Base-by-base conservation (phyloP, 2,329 filamentous ascomycete species). In the Laburnicola sp. region DNA sequence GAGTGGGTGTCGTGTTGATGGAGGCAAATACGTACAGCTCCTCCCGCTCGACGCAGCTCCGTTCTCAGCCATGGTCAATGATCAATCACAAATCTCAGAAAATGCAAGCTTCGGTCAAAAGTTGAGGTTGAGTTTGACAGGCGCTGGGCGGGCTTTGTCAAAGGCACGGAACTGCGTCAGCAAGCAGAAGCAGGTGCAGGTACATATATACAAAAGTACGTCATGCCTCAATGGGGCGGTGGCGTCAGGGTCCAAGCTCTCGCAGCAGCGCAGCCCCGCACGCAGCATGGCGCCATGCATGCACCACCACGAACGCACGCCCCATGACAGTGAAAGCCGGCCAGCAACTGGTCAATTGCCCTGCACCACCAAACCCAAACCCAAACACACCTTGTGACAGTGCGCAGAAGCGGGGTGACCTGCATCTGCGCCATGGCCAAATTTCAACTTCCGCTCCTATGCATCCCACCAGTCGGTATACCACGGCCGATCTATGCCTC, bases 41-140 rank as follows among this genome's bases (percentile, higher is more conserved):
- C 30, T 26, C 16, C 49, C 53, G 36, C 46, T 47, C 23, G 47
- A 35, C 4, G 51, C 37, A 44, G 43, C 46, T 34, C 52, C 52
- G 50, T 58, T 58, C 44, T 58, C 55, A 27, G 55, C 37, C 55
- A 58, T 58, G 10, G 8, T 51, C 28, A 22, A 16, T 30, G n/a
- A n/a, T 16, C 4, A 10, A 11, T n/a, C 16, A 11, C 3, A 16
- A 30, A 2, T 30, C 11, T 27, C 10, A 11, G 16, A 10, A 7
- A 8, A 27, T 34, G 11, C 6, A 26, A 28, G 7, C 6, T n/a
- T n/a, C 21, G 36, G 9, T n/a, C 22, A 43, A 31, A 42, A 26
- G 16, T 16, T 16, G 11, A 21, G 23, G 26, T 22, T 7, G 31
- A 37, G 22, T 6, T 21, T 9, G 32, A 27, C 5, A 16, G 23